Conservation (phyloP, 805 yeast genomes). For the Wickerhamiella brachini region DNA sequence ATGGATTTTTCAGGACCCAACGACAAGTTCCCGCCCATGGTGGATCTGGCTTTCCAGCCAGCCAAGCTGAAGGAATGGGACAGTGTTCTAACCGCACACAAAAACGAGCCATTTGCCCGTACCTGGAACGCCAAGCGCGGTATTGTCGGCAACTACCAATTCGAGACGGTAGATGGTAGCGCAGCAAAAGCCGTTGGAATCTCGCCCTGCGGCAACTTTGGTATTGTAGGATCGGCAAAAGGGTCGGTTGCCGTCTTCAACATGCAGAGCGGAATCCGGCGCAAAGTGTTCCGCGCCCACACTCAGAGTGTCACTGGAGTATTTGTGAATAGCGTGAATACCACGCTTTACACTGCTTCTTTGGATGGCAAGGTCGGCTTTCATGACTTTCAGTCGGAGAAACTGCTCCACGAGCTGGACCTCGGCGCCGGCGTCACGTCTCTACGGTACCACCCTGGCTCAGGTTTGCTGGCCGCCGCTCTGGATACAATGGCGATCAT, state of each 20-base stretch:
- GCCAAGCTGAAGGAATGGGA: conserved; percentile 87
- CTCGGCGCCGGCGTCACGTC: conserved; percentile 67
- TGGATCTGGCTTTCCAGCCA: conserved; percentile 54
- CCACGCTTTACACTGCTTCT: conserved; percentile 74
- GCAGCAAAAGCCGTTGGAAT: conserved; percentile 60
- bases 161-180: conserved; percentile 68
- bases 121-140: conserved; percentile 79
- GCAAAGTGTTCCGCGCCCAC: conserved; percentile 61
- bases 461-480: conserved; percentile 75
- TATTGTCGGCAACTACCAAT: conserved; percentile 60
- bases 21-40: conserved; percentile 67
- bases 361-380: conserved; percentile 83
- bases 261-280: conserved; percentile 75
- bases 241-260: conserved; percentile 84
- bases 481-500: conserved; percentile 77
- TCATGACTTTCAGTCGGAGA: conserved; percentile 65
- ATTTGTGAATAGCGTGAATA: conserved; percentile 80
- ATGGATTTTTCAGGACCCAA: conserved; percentile 26
- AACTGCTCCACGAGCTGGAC: conserved; percentile 49
- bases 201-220: conserved; percentile 93
- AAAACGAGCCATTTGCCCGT: conserved; percentile 68
- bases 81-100: conserved; percentile 77
- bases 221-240: conserved; percentile 69
- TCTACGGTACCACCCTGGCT: conserved; percentile 62
- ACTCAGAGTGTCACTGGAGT: conserved; percentile 63